These are phyloP conservation scores for Coemansia sp. DNA, from an alignment of 371 early-diverging fungal species.

Conservation along the genomic window DNA sequence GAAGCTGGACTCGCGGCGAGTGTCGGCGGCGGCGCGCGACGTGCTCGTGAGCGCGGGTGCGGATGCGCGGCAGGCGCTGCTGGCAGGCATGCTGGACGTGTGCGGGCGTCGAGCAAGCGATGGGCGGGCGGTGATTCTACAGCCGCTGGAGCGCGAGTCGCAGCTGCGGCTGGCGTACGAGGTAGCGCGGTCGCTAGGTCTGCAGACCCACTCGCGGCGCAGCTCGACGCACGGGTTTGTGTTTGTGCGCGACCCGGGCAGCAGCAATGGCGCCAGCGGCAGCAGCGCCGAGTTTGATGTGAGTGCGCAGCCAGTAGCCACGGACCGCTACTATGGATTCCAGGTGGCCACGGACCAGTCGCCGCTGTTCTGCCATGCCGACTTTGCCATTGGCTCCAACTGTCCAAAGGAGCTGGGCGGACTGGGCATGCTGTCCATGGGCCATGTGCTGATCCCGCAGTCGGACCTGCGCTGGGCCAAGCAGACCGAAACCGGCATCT, in stretches of 20 bases:
- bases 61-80: conserved; percentile 20
- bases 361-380: conserved; percentile 49
- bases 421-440: conserved; percentile 98
- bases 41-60: conserved; percentile 22
- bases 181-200: conserved; percentile 37
- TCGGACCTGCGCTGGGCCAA: conserved; percentile 95
- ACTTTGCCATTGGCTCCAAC: conserved; percentile 45
- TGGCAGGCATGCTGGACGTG: conserved; percentile 41
- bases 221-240: conserved; percentile 28
- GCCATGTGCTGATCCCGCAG: conserved; percentile 96
- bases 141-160: conserved; percentile 21
- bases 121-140: conserved; percentile 18
- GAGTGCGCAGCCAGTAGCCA: conserved; percentile 10
- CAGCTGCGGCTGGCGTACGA: conserved; percentile 42
- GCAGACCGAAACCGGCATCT: conserved; percentile 95
- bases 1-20: background rate
- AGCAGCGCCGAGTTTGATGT: conserved; percentile 21
- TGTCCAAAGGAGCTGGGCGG: conserved; percentile 97
- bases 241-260: conserved; percentile 13
- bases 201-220: conserved; percentile 29
- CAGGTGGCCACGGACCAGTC: conserved; percentile 43
- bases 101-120: conserved; percentile 27
- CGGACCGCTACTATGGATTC: conserved; percentile 41
- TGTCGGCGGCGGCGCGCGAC: conserved; percentile 19
- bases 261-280: background rate